Base-by-base conservation (phyloP, 129 eudicot genomes). In the Centella asiatica region DNA sequence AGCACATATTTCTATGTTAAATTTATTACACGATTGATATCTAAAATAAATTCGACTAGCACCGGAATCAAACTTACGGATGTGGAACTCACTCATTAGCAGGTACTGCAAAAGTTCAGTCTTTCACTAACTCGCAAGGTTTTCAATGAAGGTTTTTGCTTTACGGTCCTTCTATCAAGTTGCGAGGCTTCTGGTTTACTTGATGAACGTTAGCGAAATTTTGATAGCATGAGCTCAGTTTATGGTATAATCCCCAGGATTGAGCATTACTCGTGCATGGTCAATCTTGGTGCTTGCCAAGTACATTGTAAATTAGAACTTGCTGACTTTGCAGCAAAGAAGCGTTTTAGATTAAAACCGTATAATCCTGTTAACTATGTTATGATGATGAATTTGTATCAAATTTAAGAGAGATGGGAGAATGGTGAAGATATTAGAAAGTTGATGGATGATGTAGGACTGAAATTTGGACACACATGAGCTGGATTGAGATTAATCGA, bases 201-300 rank as follows among this genome's bases (percentile, higher is more conserved):
- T 1, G 36, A 70, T 36, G 70, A 81, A 36, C 83, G 83, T 2
- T 81, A 83, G 87, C 71, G 44, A 57, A 74, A 61, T 28, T 81
- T 81, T 37, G 87, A 81, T 27, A 45, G 53, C 39, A 81, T 81
- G 87, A 74, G 56, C 46, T 63, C 22, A 31, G 64, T 69, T 47
- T 69, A 63, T 28, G 74, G 76, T 20, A 56, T 78, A 34, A 18
- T 5, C 45, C 88, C 84, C 6, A 71, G 74, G 5, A 72, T 76
- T 40, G 85, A 76, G 76, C 85, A 80, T 49, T 80, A 80, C 44
- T 71, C 85, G 25, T 83, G 95, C 60, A 89, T 85, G 97, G 87
- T 89, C 34, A 95, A 89, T 81, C 88, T 89, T 66, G 73, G 74
- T 42, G 81, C 95, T 29, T 80, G 92, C 68, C 80, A 77, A 62